A percentile compares a stretch with the other conserved stretches of the same genome.
phyloP scores from a whole-genome alignment of 176 grass and related monocot genomes.

The Aegilops speltoides region DNA sequence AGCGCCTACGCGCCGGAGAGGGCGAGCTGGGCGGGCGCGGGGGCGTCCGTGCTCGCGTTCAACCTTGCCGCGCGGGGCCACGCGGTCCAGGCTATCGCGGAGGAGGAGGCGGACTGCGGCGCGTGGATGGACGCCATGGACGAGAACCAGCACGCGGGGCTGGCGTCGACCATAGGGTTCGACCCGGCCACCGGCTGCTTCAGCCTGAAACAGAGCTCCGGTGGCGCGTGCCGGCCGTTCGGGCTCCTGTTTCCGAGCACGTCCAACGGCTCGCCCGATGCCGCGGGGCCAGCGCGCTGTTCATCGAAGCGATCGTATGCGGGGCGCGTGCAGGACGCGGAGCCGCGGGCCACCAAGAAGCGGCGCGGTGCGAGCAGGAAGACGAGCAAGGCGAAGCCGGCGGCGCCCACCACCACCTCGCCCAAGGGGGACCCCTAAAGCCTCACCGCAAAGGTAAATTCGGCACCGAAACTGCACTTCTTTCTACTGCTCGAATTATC shows the following conservation, averaged over 20 bases:
- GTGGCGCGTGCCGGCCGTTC: conserved; percentile 18
- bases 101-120: conserved; percentile 35
- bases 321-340: conserved; percentile 33
- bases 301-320: conserved; percentile 44
- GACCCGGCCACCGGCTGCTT: conserved; percentile 30
- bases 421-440: too few relatives aligned
- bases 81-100: background rate
- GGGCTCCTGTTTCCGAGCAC: conserved; percentile 44
- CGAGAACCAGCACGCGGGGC: conserved; percentile 22
- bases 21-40: conserved; percentile 21
- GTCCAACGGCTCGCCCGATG: conserved; percentile 16
- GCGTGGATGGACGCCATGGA: conserved; percentile 66
- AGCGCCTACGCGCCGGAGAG: background rate
- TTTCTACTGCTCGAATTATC: too few relatives aligned
- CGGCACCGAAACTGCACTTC: too few relatives aligned
- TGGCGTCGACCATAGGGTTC: conserved; percentile 19
- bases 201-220: conserved; percentile 28
- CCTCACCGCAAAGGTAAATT: too few relatives aligned
- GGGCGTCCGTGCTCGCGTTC: conserved; percentile 59
- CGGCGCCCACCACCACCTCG: too few relatives aligned
- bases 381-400: too few relatives aligned
- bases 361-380: too few relatives aligned
- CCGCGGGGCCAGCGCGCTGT: conserved; percentile 26
- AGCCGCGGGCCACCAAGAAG: too few relatives aligned
- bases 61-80: conserved; percentile 1